phyloP scores from a whole-genome alignment of 169 alveolate genomes.

The Eimeria maxima region DNA sequence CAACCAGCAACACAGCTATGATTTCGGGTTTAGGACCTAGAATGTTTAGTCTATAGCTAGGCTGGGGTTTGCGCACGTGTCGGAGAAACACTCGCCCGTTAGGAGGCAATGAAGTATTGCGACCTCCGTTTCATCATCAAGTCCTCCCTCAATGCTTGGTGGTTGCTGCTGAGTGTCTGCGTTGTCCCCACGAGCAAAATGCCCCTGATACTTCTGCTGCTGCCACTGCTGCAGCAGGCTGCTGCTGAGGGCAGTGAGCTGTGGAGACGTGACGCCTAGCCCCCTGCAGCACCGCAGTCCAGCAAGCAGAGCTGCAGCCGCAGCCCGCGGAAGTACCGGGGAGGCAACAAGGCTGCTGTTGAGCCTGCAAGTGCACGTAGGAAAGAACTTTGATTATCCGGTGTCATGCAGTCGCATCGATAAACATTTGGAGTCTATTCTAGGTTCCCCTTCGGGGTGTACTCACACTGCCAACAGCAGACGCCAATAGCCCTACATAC shows the following conservation, averaged over 20 bases:
- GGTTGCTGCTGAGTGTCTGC: background rate
- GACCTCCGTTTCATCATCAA: background rate
- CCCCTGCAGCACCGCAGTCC: conserved; percentile 21
- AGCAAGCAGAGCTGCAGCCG: background rate
- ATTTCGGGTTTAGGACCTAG: background rate
- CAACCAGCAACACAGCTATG: background rate
- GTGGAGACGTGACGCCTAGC: background rate
- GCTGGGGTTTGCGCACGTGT: no score
- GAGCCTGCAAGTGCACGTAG: background rate
- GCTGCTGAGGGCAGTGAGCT: background rate
- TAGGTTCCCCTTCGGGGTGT: no score
- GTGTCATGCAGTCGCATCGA: no score
- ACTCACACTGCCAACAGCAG: no score
- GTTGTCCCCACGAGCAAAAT: background rate
- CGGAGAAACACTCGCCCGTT: background rate
- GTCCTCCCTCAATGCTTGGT: background rate
- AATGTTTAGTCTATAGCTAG: background rate
- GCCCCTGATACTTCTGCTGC: background rate
- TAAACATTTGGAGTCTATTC: no score
- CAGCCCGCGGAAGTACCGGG: background rate
- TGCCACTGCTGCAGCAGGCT: background rate
- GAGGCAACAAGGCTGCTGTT: background rate
- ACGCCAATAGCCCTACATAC: no score
- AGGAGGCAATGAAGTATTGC: background rate
- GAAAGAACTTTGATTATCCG: background rate